phyloP scores from a whole-genome alignment of 2,329 filamentous ascomycete genomes.

The Keithomyces neogunnii region DNA sequence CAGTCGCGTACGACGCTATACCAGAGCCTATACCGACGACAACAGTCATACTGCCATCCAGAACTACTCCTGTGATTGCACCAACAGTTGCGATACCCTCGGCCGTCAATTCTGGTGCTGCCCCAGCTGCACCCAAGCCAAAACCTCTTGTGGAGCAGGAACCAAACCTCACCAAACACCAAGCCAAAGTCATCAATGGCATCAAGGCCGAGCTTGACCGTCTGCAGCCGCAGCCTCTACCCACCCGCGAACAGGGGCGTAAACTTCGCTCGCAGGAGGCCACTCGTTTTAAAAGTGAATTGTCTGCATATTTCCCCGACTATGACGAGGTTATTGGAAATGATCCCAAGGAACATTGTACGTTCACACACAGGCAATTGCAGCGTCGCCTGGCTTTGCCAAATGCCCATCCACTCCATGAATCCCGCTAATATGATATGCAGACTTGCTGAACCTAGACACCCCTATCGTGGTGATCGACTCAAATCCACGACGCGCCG shows the following conservation, averaged over 20 bases:
- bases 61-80: background rate
- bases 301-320: constrained; percentile 83
- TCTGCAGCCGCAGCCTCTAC: constrained; percentile 39
- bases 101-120: constrained; percentile 8
- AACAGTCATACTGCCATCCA: background rate
- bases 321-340: constrained; percentile 93
- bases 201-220: constrained; percentile 52
- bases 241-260: constrained; percentile 53
- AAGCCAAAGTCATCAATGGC: constrained; percentile 52
- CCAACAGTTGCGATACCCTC: constrained; percentile 2
- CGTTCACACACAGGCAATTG: constrained; percentile 20
- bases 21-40: background rate
- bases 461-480: constrained; percentile 68
- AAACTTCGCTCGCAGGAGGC: constrained; percentile 83
- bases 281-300: constrained; percentile 80
- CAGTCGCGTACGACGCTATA: constrained; percentile 7
- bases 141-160: constrained; percentile 15
- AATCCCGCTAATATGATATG: background rate
- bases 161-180: constrained; percentile 36
- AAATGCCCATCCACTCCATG: background rate
- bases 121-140: constrained; percentile 11
- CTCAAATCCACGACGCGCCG: constrained; percentile 26
- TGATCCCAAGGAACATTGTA: constrained; percentile 70
- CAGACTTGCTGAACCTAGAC: constrained; percentile 65
- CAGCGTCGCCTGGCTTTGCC: background rate